Conservation (phyloP, 352 stramenopile genomes). For the Bremia lactucae region DNA sequence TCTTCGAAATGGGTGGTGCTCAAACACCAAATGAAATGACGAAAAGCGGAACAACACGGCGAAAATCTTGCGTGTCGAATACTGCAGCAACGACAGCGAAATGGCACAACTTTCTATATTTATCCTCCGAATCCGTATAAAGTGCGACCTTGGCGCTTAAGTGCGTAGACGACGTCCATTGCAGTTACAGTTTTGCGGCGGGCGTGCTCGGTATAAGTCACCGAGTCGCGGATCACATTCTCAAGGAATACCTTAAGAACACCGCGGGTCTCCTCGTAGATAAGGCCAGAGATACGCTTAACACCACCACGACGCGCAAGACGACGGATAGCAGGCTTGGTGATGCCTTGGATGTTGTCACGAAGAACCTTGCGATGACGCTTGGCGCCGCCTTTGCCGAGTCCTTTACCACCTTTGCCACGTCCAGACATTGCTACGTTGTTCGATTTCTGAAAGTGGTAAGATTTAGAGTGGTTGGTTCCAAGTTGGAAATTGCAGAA, state of each 20-base stretch:
- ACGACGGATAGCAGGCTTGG: slow-evolving; percentile 93
- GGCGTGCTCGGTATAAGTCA: slow-evolving; percentile 94
- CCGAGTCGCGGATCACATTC: slow-evolving; percentile 94
- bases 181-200: slow-evolving; percentile 95
- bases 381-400: slow-evolving; percentile 77
- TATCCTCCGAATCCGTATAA: slow-evolving; percentile 90
- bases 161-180: slow-evolving; percentile 97
- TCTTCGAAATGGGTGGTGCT: slow-evolving; percentile 34
- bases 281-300: slow-evolving; percentile 96
- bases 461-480: slow-evolving; percentile 15
- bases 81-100: too few species aligned
- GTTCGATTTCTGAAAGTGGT: slow-evolving; percentile 6
- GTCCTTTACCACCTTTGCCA: slow-evolving; percentile 59
- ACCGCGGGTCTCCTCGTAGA: slow-evolving; percentile 97
- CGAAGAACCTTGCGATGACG: slow-evolving; percentile 83
- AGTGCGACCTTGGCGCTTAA: slow-evolving; percentile 94
- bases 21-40: slow-evolving; percentile 7
- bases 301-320: slow-evolving; percentile 96
- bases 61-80: background rate
- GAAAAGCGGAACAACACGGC: too few species aligned
- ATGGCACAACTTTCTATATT: slow-evolving; percentile 6
- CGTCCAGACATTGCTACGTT: slow-evolving; percentile 50
- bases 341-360: slow-evolving; percentile 89
- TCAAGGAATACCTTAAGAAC: slow-evolving; percentile 98
- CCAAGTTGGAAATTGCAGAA: slow-evolving; percentile 46